Base-by-base conservation (phyloP, 2,329 filamentous ascomycete genomes). In the Drechslerella dactyloides region DNA sequence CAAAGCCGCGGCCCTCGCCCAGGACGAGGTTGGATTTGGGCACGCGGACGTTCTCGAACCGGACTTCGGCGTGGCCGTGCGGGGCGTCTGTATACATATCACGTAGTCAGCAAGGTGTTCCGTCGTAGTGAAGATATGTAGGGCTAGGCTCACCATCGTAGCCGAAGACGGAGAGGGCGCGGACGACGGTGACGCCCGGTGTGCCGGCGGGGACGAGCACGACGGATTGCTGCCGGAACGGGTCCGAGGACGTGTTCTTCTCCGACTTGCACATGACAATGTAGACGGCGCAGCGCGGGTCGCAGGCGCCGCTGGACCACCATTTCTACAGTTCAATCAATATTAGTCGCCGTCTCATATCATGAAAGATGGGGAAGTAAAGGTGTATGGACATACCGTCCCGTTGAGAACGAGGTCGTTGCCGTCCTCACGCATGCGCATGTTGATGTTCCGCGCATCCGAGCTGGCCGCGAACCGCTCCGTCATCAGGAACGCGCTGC, bases 291-390 rank as follows among this genome's bases (percentile, higher is more conserved):
- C 94, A 99, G 77, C 93, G 86, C 68, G 89, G 90, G 81, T 99
- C 94, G 68, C 94, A 94, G 17, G 93, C 92, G 75, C 94, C 94
- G 74, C 91, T 96, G 27, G 91, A 96, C 94, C 94, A 99, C 94
- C 94, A 99, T 91, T 99, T 99, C 86, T 93, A 74, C 11, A 19
- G 6, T 8, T 11, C 40, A 35, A 35, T n/a, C 21, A 27, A 58
- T 48, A 63, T 21, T 37, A 35, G 27, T 42, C 51, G 24, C 11
- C 35, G n/a, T 13, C n/a, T n/a, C n/a, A n/a, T 23, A 30, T n/a
- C 17, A 54, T 5, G 2, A 2, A 7, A 15, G 77, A 54, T 64
- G 68, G 3, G 7, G 19, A 56, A 50, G 10, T 11, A 23, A 11
- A 44, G 10, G 6, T 8, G n/a, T n/a, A n/a, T n/a, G 2, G 19